These are phyloP conservation scores for Allomyces arbusculus DNA, from an alignment of 192 early-diverging fungal genomes.

Conservation along the genomic window DNA sequence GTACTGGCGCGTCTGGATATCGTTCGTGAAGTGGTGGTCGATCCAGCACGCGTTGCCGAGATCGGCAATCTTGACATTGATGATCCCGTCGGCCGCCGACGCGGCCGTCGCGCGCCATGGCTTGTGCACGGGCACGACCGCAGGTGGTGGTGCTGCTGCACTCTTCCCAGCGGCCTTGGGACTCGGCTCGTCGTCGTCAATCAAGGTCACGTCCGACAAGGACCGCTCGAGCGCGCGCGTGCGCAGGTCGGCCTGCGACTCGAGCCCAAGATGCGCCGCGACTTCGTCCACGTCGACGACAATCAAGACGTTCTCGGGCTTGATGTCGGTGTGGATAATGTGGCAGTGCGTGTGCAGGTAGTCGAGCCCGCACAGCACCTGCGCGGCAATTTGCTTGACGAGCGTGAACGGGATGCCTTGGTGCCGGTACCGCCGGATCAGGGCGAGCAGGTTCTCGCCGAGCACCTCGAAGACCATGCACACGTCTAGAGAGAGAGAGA, in stretches of 20 bases:
- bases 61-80: slow-evolving; percentile 89
- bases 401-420: slow-evolving; percentile 65
- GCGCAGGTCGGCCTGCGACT: slow-evolving; percentile 11
- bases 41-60: slow-evolving; percentile 94
- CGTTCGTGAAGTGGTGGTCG: slow-evolving; percentile 81
- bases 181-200: not conserved
- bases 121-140: too few species aligned
- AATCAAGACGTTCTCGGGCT: slow-evolving; percentile 93
- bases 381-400: slow-evolving; percentile 78
- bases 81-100: slow-evolving; percentile 2
- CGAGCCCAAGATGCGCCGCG: slow-evolving; percentile 30
- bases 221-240: slow-evolving; percentile 4
- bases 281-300: slow-evolving; percentile 69
- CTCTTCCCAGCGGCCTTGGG: too few species aligned
- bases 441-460: slow-evolving; percentile 77
- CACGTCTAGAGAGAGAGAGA: slow-evolving; percentile 30
- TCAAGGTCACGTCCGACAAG: not conserved
- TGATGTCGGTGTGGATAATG: slow-evolving; percentile 96
- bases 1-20: slow-evolving; percentile 96
- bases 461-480: slow-evolving; percentile 97
- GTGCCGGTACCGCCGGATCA: slow-evolving; percentile 65
- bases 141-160: too few species aligned
- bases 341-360: slow-evolving; percentile 85
- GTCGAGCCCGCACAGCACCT: slow-evolving; percentile 77
- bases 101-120: too few species aligned